Evolutionary conservation across 176 grass and related monocot genomes (phyloP), one percentile per base, ranked within the genome.

Genomic region (Paspalum vaginatum): DNA sequence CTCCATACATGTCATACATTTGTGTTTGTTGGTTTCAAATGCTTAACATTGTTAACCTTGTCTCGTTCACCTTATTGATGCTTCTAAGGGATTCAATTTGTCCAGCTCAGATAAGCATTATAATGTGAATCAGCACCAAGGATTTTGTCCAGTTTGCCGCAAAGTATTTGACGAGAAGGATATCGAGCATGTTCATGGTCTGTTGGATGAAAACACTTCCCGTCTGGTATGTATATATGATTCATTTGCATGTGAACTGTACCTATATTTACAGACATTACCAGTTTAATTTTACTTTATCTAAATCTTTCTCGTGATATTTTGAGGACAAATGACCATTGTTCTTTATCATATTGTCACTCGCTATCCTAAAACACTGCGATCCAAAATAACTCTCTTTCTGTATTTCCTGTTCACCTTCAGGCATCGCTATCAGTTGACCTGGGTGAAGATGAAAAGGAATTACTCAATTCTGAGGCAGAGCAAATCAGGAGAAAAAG

Each of bases 111-210:
- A 56, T 64, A 75, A 84, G 41, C 67, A 72, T 72, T 55, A 20
- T 71, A 70, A 16, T 64, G 72, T 74, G 82, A 91, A 87, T 85
- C 80, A 88, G 68, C 83, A 79, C 80, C 91, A 87, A 83, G 95
- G 92, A 91, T 87, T 85, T 77, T 98, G 95, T 41, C 92, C 95
- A 79, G 90, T 98, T 87, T 98, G 95, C 88, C 88, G 95, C 18
- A 91, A 95, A 85, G 81, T 92, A 48, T 98, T 98, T 32, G 92
- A 95, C 70, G 91, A 86, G 47, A 98, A 98, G 78, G 95, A 98
- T 87, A 86, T 98, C 43, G 90, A 94, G 70, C 95, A 98, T 86
- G 90, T 88, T 61, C 65, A 41, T 91, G 59, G 86, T 78, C 86
- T 87, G 46, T 86, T 91, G 32, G 90, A 76, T 65, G 65, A 84